Conservation (phyloP, 2,329 filamentous ascomycete genomes). For the Neoscytalidium dimidiatum region DNA sequence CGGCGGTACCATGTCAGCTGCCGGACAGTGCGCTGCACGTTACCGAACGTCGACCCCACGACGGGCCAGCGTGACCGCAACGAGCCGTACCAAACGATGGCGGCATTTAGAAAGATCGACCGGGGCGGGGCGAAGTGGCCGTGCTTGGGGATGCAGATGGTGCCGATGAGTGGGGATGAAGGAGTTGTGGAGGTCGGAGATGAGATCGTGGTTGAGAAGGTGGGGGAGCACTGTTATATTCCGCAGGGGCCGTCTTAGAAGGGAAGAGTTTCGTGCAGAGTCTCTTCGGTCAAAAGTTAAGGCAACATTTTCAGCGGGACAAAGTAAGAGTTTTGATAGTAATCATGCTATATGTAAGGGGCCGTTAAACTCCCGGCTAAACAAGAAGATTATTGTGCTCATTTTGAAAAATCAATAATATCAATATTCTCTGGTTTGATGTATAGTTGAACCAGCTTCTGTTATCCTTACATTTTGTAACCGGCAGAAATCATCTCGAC, state of each 20-base stretch:
- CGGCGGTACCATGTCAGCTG: slow-evolving; percentile 56
- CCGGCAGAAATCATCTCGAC: no score
- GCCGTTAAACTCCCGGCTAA: no score
- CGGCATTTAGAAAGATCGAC: slow-evolving; percentile 62
- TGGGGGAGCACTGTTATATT: slow-evolving; percentile 16
- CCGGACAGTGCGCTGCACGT: slow-evolving; percentile 68
- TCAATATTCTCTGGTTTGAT: no score
- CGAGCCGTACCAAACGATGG: slow-evolving; percentile 62
- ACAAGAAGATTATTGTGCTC: no score
- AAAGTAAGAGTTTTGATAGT: no score
- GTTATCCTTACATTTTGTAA: no score
- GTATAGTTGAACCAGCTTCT: no score
- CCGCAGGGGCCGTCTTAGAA: slow-evolving; percentile 10
- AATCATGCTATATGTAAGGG: no score
- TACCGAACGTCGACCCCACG: slow-evolving; percentile 69
- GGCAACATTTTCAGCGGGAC: background rate
- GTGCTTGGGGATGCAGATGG: slow-evolving; percentile 68
- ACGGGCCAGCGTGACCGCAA: slow-evolving; percentile 57
- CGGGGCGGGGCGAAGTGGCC: slow-evolving; percentile 58
- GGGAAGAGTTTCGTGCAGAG: background rate
- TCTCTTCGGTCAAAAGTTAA: background rate
- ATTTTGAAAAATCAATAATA: no score
- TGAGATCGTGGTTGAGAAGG: slow-evolving; percentile 13
- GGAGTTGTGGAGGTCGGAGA: slow-evolving; percentile 25
- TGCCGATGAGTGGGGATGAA: slow-evolving; percentile 46